These are phyloP conservation scores for Penicillium robsamsonii DNA, from an alignment of 495 filamentous ascomycete species.

Conservation along the genomic window DNA sequence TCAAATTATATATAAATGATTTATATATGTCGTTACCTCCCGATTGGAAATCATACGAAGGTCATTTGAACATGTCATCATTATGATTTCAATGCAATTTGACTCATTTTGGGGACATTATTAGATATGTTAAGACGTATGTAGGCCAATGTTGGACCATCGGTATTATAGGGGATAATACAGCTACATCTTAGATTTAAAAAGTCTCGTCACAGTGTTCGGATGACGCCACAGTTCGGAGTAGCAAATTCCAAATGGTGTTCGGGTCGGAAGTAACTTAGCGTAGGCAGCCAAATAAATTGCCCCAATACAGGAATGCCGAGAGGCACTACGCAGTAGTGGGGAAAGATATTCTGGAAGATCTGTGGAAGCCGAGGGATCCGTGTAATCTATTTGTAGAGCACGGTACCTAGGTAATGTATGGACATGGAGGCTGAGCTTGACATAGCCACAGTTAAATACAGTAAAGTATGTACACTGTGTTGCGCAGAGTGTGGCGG, in stretches of 20 bases:
- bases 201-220: too few species aligned
- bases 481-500: slow-evolving; percentile 13
- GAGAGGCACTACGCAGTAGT: not conserved
- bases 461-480: not conserved
- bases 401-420: not conserved
- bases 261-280: not conserved
- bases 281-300: slow-evolving; percentile 10
- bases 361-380: slow-evolving; percentile 19
- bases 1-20: not conserved
- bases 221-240: not conserved
- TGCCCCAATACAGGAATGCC: not conserved
- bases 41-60: not conserved
- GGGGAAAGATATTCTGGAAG: slow-evolving; percentile 15
- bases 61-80: not conserved
- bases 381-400: slow-evolving; percentile 4
- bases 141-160: not conserved
- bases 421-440: not conserved
- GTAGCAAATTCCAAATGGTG: not conserved
- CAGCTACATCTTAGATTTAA: too few species aligned
- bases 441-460: slow-evolving; percentile 6
- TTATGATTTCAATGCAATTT: not conserved
- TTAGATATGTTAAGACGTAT: not conserved
- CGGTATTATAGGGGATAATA: not conserved
- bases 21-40: not conserved
- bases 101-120: not conserved